phyloP scores from a whole-genome alignment of 257 asterid species.

The Primulina eburnea region DNA sequence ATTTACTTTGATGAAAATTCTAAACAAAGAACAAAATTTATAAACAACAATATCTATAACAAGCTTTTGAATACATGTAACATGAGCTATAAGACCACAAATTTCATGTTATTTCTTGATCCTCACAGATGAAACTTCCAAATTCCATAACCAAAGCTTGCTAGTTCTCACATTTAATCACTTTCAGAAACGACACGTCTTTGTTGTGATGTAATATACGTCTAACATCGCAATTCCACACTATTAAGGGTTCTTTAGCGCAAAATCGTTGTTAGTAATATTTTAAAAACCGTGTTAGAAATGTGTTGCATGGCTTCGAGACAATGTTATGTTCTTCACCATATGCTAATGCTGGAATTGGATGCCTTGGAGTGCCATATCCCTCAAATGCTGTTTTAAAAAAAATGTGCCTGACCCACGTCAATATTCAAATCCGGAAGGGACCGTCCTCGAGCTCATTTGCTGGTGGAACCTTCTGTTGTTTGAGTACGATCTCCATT shows the following conservation, averaged over 20 bases:
- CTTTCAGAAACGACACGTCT: too few relatives aligned
- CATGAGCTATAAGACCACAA: not conserved
- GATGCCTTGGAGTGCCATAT: not conserved
- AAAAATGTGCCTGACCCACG: not conserved
- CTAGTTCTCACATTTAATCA: too few relatives aligned
- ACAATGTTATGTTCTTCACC: not conserved
- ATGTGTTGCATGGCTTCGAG: not conserved
- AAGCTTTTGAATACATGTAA: not conserved
- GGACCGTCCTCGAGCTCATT: too few relatives aligned
- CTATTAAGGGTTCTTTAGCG: too few relatives aligned
- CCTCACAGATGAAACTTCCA: too few relatives aligned
- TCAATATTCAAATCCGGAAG: not conserved
- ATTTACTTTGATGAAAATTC: too few relatives aligned
- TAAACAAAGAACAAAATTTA: too few relatives aligned
- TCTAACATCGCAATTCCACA: too few relatives aligned
- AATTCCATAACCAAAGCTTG: too few relatives aligned
- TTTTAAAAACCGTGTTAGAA: not conserved
- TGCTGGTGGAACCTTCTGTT: too few relatives aligned
- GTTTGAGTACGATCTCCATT: not conserved
- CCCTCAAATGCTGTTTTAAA: not conserved
- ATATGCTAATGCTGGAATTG: not conserved
- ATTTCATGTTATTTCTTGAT: not conserved
- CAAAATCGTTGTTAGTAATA: not conserved
- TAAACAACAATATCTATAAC: not conserved
- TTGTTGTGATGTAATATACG: too few relatives aligned